phyloP scores from a whole-genome alignment of 2,329 filamentous ascomycete genomes.

The Xenosphaeropsis pyriputrescens region DNA sequence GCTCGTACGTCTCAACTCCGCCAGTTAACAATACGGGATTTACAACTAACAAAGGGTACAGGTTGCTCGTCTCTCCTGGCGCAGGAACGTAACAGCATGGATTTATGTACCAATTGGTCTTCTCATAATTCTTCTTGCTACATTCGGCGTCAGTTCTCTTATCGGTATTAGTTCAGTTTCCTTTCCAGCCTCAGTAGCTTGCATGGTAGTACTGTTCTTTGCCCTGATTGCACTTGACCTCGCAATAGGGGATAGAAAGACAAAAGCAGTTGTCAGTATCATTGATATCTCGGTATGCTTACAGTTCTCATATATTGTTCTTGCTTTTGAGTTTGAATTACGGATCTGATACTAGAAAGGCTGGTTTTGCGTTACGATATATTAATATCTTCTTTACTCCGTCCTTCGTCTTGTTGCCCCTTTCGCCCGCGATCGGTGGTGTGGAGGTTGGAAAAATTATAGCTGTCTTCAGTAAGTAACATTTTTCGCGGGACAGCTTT shows the following conservation, averaged over 20 bases:
- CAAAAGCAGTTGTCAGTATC: slow-evolving; percentile 28
- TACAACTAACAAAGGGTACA: slow-evolving; percentile 2
- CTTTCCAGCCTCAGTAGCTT: slow-evolving; percentile 45
- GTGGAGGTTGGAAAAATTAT: slow-evolving; percentile 43
- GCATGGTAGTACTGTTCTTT: slow-evolving; percentile 37
- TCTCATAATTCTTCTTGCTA: slow-evolving; percentile 21
- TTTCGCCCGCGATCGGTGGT: slow-evolving; percentile 36
- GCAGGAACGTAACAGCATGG: slow-evolving; percentile 24
- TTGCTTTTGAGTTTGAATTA: neutral
- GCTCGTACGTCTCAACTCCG: neutral
- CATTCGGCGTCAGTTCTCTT: slow-evolving; percentile 24
- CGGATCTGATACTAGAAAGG: slow-evolving; percentile 19
- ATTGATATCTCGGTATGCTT: slow-evolving; percentile 37
- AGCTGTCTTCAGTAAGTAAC: slow-evolving; percentile 35
- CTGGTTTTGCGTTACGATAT: slow-evolving; percentile 40
- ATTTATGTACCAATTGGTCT: slow-evolving; percentile 31
- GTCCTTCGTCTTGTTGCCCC: slow-evolving; percentile 40
- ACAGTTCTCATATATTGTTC: neutral
- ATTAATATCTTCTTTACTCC: slow-evolving; percentile 45
- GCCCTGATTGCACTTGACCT: slow-evolving; percentile 30
- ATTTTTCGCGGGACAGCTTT: neutral
- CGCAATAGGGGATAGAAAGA: slow-evolving; percentile 30
- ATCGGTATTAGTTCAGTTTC: slow-evolving; percentile 30
- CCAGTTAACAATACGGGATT: neutral
- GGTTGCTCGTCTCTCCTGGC: slow-evolving; percentile 15